Conservation (phyloP, 306 rosid genomes). For the Dalbergia cochinchinensis region DNA sequence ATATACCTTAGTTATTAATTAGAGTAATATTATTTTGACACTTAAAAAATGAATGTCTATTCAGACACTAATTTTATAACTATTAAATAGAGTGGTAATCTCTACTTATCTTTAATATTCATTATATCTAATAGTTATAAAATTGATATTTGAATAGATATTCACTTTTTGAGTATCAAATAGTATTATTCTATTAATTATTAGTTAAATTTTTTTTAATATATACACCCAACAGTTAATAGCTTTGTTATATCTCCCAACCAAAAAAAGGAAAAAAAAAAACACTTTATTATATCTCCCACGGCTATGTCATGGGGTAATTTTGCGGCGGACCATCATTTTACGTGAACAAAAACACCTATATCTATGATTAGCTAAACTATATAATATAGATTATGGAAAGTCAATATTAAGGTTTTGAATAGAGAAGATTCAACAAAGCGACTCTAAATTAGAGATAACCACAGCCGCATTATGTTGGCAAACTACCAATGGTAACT, state of each 20-base stretch:
- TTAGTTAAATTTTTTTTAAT: too few relatives aligned
- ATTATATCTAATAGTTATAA: too few relatives aligned
- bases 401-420: not conserved
- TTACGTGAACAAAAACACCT: not conserved
- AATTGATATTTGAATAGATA: too few relatives aligned
- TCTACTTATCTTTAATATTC: too few relatives aligned
- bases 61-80: too few relatives aligned
- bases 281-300: not conserved
- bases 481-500: not conserved
- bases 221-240: too few relatives aligned
- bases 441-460: not conserved
- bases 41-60: too few relatives aligned
- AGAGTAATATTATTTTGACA: too few relatives aligned
- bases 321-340: not conserved
- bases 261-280: too few relatives aligned
- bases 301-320: not conserved
- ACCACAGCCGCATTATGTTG: not conserved
- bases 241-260: not conserved
- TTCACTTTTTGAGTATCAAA: too few relatives aligned
- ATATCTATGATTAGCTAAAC: not conserved
- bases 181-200: too few relatives aligned
- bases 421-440: not conserved
- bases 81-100: too few relatives aligned
- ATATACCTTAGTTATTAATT: not conserved
- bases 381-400: not conserved